A percentile compares a stretch with the other conserved stretches of the same genome.
phyloP scores from a whole-genome alignment of 495 filamentous ascomycete genomes.

The Neurospora intermedia region DNA sequence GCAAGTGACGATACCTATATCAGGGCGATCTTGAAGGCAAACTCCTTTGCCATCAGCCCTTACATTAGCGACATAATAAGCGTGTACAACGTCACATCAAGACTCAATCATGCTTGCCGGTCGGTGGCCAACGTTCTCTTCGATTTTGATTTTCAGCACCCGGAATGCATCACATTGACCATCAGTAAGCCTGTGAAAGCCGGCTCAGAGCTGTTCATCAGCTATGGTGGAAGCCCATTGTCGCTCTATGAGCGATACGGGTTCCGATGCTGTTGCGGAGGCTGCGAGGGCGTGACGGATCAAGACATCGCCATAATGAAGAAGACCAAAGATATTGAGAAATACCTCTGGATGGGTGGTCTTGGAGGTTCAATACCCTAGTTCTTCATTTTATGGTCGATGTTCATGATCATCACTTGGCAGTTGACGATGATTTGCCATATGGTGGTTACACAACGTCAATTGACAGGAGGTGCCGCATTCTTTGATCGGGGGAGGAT shows the following conservation, averaged over 20 bases:
- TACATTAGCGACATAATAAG: background rate
- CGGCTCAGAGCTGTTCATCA: conserved; percentile 23
- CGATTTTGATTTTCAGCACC: background rate
- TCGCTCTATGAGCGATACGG: conserved; percentile 21
- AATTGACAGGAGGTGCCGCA: background rate
- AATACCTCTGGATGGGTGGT: background rate
- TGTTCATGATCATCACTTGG: background rate
- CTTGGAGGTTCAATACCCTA: background rate
- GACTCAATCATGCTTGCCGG: conserved; percentile 29
- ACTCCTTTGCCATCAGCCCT: background rate
- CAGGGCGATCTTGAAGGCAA: background rate
- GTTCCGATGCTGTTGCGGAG: conserved; percentile 24
- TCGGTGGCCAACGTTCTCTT: conserved; percentile 15
- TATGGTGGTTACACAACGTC: background rate
- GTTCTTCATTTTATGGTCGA: background rate
- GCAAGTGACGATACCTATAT: background rate
- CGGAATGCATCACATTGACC: conserved; percentile 5
- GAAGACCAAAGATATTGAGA: background rate
- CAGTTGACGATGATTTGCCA: background rate
- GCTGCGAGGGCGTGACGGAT: conserved; percentile 16
- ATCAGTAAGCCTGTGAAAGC: conserved; percentile 7
- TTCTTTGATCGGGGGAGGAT: background rate
- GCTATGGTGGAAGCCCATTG: conserved; percentile 17
- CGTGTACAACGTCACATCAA: conserved; percentile 10
- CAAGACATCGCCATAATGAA: conserved; percentile 3